These are phyloP conservation scores for Diaporthe aspalathi DNA, from an alignment of 2,329 filamentous ascomycete species.

Conservation along the genomic window DNA sequence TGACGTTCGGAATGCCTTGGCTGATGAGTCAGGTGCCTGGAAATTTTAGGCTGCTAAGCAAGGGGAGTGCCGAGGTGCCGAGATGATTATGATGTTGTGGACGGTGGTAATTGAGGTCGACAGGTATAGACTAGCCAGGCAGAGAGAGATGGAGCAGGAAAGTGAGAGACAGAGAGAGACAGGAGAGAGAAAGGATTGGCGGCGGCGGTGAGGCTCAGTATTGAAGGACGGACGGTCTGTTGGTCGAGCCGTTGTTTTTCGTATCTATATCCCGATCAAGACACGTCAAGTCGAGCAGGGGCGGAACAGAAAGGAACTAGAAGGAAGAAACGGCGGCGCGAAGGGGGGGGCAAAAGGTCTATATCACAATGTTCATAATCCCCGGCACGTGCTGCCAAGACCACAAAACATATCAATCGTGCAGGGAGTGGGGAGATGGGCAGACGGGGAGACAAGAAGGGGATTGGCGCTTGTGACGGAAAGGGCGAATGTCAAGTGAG, in stretches of 20 bases:
- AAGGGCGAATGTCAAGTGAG: neutral
- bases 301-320: neutral
- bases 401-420: constrained; percentile 11
- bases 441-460: neutral
- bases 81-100: constrained; percentile 27
- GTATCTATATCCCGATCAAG: constrained; percentile 7
- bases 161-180: neutral
- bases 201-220: constrained; percentile 3
- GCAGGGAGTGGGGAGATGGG: constrained; percentile 18
- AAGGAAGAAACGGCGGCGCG: neutral
- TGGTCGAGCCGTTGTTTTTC: constrained; percentile 7
- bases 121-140: neutral
- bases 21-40: constrained; percentile 24
- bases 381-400: constrained; percentile 17
- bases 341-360: constrained; percentile 6
- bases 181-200: neutral
- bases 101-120: neutral
- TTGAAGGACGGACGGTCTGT: neutral
- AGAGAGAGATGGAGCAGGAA: neutral
- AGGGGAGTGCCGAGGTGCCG: constrained; percentile 6
- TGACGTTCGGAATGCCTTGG: neutral
- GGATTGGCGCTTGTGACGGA: neutral
- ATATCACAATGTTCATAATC: constrained; percentile 23
- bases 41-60: constrained; percentile 14
- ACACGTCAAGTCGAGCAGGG: constrained; percentile 4